Conservation (phyloP, 306 rosid genomes). For the Cucurbita maxima region DNA sequence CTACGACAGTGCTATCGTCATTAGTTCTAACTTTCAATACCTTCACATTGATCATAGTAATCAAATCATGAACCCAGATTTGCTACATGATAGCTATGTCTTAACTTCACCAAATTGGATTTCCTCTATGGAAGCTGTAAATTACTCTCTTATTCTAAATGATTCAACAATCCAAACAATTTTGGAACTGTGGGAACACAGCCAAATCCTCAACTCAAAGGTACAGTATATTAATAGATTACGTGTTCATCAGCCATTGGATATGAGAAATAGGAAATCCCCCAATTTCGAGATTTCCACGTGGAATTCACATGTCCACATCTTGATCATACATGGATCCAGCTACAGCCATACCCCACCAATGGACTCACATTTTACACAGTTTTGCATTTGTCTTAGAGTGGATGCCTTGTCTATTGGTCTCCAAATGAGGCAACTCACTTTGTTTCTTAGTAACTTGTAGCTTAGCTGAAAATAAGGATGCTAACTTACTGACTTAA, state of each 20-base stretch:
- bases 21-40: background rate
- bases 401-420: conserved; percentile 4
- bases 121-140: background rate
- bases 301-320: conserved; percentile 38
- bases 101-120: background rate
- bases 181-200: background rate
- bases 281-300: conserved; percentile 5
- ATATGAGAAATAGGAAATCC: background rate
- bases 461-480: conserved; percentile 45
- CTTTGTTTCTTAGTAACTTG: conserved; percentile 17
- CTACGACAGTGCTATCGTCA: background rate
- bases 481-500: conserved; percentile 19
- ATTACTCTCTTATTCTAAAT: background rate
- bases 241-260: background rate
- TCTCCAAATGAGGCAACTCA: conserved; percentile 14
- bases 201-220: background rate
- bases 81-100: background rate
- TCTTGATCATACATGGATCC: conserved; percentile 18
- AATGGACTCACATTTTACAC: conserved; percentile 17
- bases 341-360: conserved; percentile 14
- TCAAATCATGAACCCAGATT: background rate
- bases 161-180: background rate
- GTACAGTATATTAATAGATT: background rate
- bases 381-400: conserved; percentile 27
- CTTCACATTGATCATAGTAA: background rate